Conservation (phyloP, 1,139 yeast species). For the Kodamaea ohmeri region DNA sequence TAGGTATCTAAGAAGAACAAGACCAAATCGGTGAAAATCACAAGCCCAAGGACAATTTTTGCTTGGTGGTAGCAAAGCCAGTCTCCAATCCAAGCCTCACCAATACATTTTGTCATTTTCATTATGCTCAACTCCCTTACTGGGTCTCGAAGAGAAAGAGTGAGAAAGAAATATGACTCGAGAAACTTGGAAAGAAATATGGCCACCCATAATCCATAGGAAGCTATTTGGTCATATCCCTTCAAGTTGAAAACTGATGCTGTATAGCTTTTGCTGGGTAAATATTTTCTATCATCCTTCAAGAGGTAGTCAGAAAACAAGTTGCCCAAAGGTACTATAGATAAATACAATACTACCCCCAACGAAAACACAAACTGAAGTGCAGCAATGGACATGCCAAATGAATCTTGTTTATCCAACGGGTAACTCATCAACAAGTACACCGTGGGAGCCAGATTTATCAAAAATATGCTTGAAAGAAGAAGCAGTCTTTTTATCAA, state of each 20-base stretch:
- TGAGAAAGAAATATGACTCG: slow-evolving; percentile 52
- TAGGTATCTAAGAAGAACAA: slow-evolving; percentile 54
- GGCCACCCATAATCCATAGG: slow-evolving; percentile 46
- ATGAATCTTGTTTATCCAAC: slow-evolving; percentile 22
- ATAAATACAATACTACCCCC: slow-evolving; percentile 40
- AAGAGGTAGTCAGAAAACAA: slow-evolving; percentile 32
- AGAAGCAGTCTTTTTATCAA: slow-evolving; percentile 32
- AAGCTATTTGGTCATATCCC: slow-evolving; percentile 40
- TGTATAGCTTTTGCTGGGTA: slow-evolving; percentile 38
- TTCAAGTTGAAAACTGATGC: slow-evolving; percentile 34
- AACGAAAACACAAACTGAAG: slow-evolving; percentile 46
- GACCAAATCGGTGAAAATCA: slow-evolving; percentile 42
- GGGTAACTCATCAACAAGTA: slow-evolving; percentile 34
- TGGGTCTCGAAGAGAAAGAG: slow-evolving; percentile 46
- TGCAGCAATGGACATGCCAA: slow-evolving; percentile 38
- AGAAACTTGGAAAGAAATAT: slow-evolving; percentile 46
- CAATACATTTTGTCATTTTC: slow-evolving; percentile 39
- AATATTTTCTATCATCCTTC: slow-evolving; percentile 22
- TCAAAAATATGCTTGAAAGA: slow-evolving; percentile 22
- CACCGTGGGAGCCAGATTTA: slow-evolving; percentile 41
- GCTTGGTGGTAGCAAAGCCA: slow-evolving; percentile 42
- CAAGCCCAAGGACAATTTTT: slow-evolving; percentile 33
- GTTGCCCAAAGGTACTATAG: slow-evolving; percentile 46
- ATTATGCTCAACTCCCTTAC: slow-evolving; percentile 46
- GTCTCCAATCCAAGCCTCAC: slow-evolving; percentile 44